Percentiles rank a stretch among this genome's conserved stretches.
Evolutionary conservation across 345 rosid species (phyloP).

Genomic region (Syzygium jambos): DNA sequence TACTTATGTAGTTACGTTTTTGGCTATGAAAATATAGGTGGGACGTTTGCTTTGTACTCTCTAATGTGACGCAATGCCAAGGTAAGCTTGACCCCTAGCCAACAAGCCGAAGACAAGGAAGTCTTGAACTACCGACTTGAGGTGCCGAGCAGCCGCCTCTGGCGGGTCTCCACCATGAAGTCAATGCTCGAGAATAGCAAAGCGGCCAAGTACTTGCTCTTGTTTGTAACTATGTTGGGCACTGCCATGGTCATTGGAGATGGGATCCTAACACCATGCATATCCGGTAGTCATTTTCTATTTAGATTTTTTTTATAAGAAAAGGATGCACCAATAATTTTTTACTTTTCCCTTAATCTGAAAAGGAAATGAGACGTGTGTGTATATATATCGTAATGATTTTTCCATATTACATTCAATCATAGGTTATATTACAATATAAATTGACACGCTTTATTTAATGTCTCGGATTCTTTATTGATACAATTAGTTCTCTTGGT

Average conservation of each 20-base stretch:
- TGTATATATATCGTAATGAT: no score
- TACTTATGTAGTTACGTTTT: background rate
- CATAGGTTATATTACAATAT: background rate
- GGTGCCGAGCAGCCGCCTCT: background rate
- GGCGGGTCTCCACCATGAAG: conserved; percentile 8
- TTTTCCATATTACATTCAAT: background rate
- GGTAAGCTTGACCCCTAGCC: conserved; percentile 12
- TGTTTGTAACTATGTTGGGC: conserved; percentile 13
- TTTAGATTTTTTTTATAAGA: background rate
- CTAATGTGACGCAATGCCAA: conserved; percentile 19
- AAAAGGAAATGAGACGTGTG: background rate
- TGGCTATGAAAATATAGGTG: conserved; percentile 3
- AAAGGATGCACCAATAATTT: background rate
- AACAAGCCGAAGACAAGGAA: conserved; percentile 14
- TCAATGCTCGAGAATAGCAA: conserved; percentile 8
- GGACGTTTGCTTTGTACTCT: conserved; percentile 24
- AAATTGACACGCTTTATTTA: background rate
- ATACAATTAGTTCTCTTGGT: background rate
- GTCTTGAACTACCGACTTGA: conserved; percentile 9
- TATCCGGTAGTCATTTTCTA: conserved; percentile 5
- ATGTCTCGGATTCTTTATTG: background rate
- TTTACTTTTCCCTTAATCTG: background rate
- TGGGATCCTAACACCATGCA: conserved; percentile 22
- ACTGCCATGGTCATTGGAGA: conserved; percentile 35
- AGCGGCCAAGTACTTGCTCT: conserved; percentile 6